Evolutionary conservation across 2,329 filamentous ascomycete species (phyloP).

Genomic region (Apiospora marii): DNA sequence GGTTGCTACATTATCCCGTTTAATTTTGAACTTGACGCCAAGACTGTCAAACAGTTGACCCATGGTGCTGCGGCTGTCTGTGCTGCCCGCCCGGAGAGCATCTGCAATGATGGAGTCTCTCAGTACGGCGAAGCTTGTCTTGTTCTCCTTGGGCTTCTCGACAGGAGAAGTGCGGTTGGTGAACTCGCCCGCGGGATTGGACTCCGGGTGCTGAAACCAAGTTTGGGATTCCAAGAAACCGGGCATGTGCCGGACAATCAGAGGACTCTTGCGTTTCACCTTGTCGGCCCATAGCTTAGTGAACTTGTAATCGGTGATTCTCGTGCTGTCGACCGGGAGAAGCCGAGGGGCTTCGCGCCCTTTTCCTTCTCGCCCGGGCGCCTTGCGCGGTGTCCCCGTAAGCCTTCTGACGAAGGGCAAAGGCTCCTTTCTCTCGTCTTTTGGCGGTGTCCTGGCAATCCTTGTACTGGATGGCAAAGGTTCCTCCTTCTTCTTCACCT

Average conservation of each 20-base stretch:
- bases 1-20: not conserved
- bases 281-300: not conserved
- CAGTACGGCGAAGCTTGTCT: slow-evolving; percentile 5
- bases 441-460: no score
- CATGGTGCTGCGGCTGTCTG: not conserved
- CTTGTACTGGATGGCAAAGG: not conserved
- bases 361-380: not conserved
- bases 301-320: slow-evolving; percentile 14
- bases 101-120: slow-evolving; percentile 21
- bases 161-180: not conserved
- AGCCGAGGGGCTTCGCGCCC: not conserved
- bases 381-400: not conserved
- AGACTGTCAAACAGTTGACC: slow-evolving; percentile 20
- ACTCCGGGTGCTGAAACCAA: slow-evolving; percentile 22
- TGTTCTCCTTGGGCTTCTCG: not conserved
- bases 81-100: not conserved
- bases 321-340: not conserved
- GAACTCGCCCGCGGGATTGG: slow-evolving; percentile 5
- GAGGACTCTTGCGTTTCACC: not conserved
- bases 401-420: not conserved
- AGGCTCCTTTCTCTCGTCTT: not conserved
- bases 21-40: slow-evolving; percentile 12
- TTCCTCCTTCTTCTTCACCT: not conserved
- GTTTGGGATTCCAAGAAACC: slow-evolving; percentile 15
- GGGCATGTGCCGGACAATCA: not conserved